Conservation (phyloP, 345 rosid genomes). For the Gynandropsis gynandra region DNA sequence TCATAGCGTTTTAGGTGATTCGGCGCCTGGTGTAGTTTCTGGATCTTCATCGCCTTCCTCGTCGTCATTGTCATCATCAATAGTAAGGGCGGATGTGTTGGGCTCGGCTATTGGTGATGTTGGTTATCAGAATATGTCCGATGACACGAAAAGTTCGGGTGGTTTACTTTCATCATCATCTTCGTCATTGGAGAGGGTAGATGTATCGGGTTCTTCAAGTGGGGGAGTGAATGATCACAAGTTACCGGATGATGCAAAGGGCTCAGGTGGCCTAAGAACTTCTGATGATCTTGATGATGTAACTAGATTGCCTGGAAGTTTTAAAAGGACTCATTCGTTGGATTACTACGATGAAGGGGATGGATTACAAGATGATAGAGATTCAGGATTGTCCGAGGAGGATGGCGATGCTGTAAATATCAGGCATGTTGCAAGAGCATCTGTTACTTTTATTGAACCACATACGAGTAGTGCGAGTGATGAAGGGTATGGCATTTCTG, state of each 20-base stretch:
- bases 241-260: constrained; percentile 15
- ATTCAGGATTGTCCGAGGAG: constrained; percentile 36
- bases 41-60: constrained; percentile 22
- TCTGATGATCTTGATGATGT: constrained; percentile 21
- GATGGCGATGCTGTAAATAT: constrained; percentile 22
- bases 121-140: constrained; percentile 12
- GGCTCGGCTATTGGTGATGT: constrained; percentile 17
- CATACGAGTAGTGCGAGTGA: constrained; percentile 27
- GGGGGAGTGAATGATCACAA: background rate
- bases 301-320: constrained; percentile 15
- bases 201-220: background rate
- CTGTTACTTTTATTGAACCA: constrained; percentile 58
- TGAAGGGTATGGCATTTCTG: constrained; percentile 35
- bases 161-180: constrained; percentile 16
- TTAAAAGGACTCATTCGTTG: constrained; percentile 9
- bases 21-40: constrained; percentile 15
- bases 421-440: constrained; percentile 33
- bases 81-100: constrained; percentile 20
- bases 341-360: constrained; percentile 12
- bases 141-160: constrained; percentile 18
- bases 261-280: constrained; percentile 17
- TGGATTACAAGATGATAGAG: constrained; percentile 25
- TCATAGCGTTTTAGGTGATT: constrained; percentile 4
- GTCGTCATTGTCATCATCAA: constrained; percentile 11
- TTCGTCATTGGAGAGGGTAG: constrained; percentile 3